Conservation (phyloP, 306 rosid species). For the Corylus americana region DNA sequence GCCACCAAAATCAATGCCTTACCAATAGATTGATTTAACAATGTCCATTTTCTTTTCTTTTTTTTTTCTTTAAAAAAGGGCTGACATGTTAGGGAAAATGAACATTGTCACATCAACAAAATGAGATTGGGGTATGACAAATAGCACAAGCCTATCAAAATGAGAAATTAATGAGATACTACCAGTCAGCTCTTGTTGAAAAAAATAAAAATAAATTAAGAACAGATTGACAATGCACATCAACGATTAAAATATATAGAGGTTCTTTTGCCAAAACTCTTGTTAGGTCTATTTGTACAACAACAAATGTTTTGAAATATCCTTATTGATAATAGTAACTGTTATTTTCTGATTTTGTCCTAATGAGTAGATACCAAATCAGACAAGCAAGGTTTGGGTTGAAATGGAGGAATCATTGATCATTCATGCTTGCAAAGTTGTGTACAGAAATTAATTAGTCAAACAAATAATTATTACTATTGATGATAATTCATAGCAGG, state of each 20-base stretch:
- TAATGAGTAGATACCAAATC: not conserved
- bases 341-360: not conserved
- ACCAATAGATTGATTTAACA: too few species aligned
- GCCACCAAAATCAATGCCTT: too few species aligned
- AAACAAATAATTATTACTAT: not conserved
- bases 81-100: too few species aligned
- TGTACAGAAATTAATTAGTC: not conserved
- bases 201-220: too few species aligned
- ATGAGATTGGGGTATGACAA: too few species aligned
- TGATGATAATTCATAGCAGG: not conserved
- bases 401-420: not conserved
- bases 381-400: not conserved
- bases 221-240: too few species aligned
- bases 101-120: too few species aligned
- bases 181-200: too few species aligned
- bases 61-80: too few species aligned
- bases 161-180: too few species aligned
- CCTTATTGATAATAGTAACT: not conserved
- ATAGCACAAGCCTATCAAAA: too few species aligned
- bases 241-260: not conserved
- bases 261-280: not conserved
- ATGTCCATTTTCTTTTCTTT: too few species aligned
- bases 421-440: not conserved
- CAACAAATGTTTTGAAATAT: not conserved
- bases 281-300: not conserved